A percentile compares a stretch with the other conserved stretches of the same genome.
Evolutionary conservation across 2,329 filamentous ascomycete species (phyloP).

Genomic region (Talaromyces sp.): DNA sequence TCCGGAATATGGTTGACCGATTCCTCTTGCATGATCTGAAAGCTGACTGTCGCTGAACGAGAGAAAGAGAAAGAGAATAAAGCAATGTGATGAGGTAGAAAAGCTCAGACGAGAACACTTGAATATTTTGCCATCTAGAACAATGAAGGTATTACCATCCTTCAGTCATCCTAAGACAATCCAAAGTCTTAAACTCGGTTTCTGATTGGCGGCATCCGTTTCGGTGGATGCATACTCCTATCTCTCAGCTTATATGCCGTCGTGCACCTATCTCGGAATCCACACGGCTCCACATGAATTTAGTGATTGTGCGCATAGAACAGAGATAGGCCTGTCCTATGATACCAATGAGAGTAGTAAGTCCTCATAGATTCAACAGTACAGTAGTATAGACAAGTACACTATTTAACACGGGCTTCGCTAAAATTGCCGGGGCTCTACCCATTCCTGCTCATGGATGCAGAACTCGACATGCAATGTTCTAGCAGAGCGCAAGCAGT

Average conservation of each 20-base stretch:
- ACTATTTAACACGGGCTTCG: no score
- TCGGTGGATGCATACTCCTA: background rate
- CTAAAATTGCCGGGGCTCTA: no score
- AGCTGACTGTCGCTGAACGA: background rate
- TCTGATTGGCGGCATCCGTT: conserved; percentile 15
- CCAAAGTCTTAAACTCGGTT: background rate
- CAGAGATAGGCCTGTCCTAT: background rate
- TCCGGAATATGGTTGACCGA: conserved; percentile 17
- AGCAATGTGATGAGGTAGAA: background rate
- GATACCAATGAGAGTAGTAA: no score
- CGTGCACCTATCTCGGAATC: background rate
- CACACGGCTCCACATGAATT: background rate
- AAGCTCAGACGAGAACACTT: background rate
- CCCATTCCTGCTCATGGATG: no score
- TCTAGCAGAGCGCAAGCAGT: no score
- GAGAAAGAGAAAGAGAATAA: background rate
- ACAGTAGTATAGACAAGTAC: no score
- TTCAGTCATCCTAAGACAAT: background rate
- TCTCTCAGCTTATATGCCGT: background rate
- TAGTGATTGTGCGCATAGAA: background rate
- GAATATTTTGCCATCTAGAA: background rate
- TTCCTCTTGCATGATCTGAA: background rate
- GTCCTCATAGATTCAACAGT: no score
- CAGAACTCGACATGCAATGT: no score
- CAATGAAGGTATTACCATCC: background rate